Base-by-base conservation (phyloP, 352 stramenopile genomes). In the Aphanomyces euteiches region DNA sequence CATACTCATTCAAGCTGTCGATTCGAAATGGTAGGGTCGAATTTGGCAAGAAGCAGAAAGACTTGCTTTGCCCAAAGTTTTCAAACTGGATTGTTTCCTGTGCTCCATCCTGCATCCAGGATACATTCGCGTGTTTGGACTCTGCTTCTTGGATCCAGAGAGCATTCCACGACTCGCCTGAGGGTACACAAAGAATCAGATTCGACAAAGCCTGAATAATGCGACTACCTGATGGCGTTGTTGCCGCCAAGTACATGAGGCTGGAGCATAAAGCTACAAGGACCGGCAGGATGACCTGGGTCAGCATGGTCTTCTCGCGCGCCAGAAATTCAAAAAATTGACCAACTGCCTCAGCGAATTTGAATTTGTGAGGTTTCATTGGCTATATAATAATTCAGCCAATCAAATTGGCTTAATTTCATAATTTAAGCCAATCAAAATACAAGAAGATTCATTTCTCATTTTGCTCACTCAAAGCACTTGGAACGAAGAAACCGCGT, bases 41-140 rank as follows among this genome's bases (percentile, higher is more conserved):
- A 57, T 92, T 92, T 39, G 89, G 81, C 28, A 78, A 82, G 67
- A 95, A 95, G 64, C 87, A 90, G 63, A 89, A 92, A 34, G 81
- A 90, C 38, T 82, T 75, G 19, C 84, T 75, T 28, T 88, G 75
- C 3, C 81, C 81, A 83, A 83, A 95, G 21, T 89, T 75, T 38
- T 19, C 48, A 37, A 95, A 61, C 50, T 69, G 50, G 6, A 69
- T 72, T 1, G 7, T 54, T 1, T 68, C 39, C 1, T 59, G 60
- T 19, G 77, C 45, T 10, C 85, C 85, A 73, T 95, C 87, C 66
- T 93, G 79, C 53, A 95, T 66, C 87, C 85, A 94, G 17, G 64
- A 40, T n/a, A 70, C 54, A 37, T 70, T 70, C 13, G 4, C 6
- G 17, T 60, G 58, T 6, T 41, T n/a, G 7, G 28, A 45, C 38